Conservation (phyloP, 768 basidiomycete species). For the Lentinula raphanica region DNA sequence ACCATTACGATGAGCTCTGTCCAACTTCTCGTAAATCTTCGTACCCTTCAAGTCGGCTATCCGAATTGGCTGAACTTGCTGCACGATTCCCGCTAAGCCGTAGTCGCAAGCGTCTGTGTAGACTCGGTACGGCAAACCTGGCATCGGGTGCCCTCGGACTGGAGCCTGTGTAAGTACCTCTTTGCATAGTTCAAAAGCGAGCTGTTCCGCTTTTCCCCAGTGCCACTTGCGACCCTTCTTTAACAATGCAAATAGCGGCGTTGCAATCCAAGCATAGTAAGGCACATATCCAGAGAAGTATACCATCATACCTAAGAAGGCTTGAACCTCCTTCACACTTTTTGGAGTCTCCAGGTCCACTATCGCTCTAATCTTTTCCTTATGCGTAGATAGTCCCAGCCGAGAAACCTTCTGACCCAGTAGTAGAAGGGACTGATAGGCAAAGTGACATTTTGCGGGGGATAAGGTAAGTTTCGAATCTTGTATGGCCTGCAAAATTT, state of each 20-base stretch:
- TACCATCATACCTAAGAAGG: slow-evolving; percentile 22
- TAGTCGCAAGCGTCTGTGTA: neutral
- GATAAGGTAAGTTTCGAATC: slow-evolving; percentile 18
- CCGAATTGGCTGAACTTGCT: neutral
- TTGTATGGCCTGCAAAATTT: slow-evolving; percentile 14
- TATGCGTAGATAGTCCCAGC: slow-evolving; percentile 14
- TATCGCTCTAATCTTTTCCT: slow-evolving; percentile 19
- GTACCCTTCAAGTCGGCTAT: neutral
- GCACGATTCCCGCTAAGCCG: neutral
- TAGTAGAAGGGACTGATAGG: slow-evolving; percentile 16
- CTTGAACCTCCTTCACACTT: slow-evolving; percentile 14
- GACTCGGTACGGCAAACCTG: neutral
- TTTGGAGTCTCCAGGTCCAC: slow-evolving; percentile 5
- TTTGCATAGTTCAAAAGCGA: neutral
- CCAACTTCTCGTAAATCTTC: neutral
- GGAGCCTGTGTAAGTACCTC: neutral
- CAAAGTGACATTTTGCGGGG: slow-evolving; percentile 21
- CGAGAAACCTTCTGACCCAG: slow-evolving; percentile 7
- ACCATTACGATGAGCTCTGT: neutral
- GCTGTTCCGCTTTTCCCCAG: neutral
- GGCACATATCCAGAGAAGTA: slow-evolving; percentile 25
- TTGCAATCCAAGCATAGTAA: slow-evolving; percentile 18
- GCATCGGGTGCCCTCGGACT: neutral
- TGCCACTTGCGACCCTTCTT: neutral
- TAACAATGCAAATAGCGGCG: neutral